Conservation (phyloP, 345 rosid species). For the Eucalyptus marginata region DNA sequence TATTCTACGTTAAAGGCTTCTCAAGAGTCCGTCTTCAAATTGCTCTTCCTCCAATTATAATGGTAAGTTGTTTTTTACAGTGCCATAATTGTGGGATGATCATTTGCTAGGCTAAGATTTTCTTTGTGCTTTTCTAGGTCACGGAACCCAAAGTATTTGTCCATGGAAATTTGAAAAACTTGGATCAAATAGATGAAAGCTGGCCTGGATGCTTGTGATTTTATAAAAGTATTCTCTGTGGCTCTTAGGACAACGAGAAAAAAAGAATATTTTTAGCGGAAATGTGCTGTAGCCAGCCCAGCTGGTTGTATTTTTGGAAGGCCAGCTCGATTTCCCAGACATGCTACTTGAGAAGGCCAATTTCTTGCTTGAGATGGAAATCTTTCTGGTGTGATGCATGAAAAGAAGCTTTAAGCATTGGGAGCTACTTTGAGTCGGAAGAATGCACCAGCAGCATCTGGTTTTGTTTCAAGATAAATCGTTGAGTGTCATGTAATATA, state of each 20-base stretch:
- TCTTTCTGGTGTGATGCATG: background rate
- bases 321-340: background rate
- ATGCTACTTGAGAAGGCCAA: background rate
- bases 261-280: background rate
- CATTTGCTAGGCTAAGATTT: background rate
- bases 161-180: slow-evolving; percentile 33
- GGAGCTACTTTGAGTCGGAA: background rate
- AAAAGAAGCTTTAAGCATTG: background rate
- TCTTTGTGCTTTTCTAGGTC: slow-evolving; percentile 20
- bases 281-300: background rate
- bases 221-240: background rate
- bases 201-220: slow-evolving; percentile 60
- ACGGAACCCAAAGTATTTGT: slow-evolving; percentile 57
- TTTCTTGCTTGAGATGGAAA: background rate
- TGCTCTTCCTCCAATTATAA: slow-evolving; percentile 40
- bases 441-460: background rate
- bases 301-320: background rate
- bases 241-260: background rate
- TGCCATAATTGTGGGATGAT: background rate
- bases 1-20: slow-evolving; percentile 52
- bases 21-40: slow-evolving; percentile 37
- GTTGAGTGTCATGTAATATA: background rate
- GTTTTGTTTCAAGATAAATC: background rate
- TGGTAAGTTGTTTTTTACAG: slow-evolving; percentile 31
- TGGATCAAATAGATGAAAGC: slow-evolving; percentile 11